A percentile compares a stretch with the other conserved stretches of the same genome.
Evolutionary conservation across 2,329 filamentous ascomycete species (phyloP).

Genomic region (Curvularia lunata): DNA sequence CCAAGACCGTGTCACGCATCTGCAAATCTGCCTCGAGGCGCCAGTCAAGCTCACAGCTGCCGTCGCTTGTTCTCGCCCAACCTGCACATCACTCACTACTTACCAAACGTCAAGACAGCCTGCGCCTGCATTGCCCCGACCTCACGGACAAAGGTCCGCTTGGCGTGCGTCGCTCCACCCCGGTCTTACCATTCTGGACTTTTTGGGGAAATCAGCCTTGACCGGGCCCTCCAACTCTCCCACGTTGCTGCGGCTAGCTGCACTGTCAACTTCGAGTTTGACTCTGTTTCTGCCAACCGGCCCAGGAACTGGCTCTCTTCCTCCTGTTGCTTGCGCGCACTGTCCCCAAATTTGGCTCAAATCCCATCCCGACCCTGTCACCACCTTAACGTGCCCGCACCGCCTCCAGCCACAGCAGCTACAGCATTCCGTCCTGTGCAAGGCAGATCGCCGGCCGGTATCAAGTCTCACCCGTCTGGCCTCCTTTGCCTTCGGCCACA

Average conservation of each 20-base stretch:
- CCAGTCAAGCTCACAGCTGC: conserved; percentile 37
- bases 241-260: conserved; percentile 41
- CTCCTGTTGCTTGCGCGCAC: conserved; percentile 31
- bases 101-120: conserved; percentile 25
- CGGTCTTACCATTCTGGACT: conserved; percentile 31
- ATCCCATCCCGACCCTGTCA: conserved; percentile 35
- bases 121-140: conserved; percentile 26
- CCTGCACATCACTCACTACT: conserved; percentile 24
- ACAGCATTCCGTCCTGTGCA: conserved; percentile 33
- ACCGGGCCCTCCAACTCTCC: conserved; percentile 41
- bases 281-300: conserved; percentile 33
- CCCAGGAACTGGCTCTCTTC: conserved; percentile 23
- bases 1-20: conserved; percentile 39
- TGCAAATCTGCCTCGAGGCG: conserved; percentile 47
- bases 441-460: conserved; percentile 43
- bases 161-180: conserved; percentile 39
- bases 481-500: conserved; percentile 29
- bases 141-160: conserved; percentile 29
- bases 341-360: conserved; percentile 27
- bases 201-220: conserved; percentile 46
- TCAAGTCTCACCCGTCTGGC: conserved; percentile 37
- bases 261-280: conserved; percentile 30
- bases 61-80: conserved; percentile 37
- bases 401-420: conserved; percentile 42
- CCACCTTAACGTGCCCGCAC: conserved; percentile 39